phyloP scores from a whole-genome alignment of 78 protist genomes.

The Dictyostelium firmibasis region DNA sequence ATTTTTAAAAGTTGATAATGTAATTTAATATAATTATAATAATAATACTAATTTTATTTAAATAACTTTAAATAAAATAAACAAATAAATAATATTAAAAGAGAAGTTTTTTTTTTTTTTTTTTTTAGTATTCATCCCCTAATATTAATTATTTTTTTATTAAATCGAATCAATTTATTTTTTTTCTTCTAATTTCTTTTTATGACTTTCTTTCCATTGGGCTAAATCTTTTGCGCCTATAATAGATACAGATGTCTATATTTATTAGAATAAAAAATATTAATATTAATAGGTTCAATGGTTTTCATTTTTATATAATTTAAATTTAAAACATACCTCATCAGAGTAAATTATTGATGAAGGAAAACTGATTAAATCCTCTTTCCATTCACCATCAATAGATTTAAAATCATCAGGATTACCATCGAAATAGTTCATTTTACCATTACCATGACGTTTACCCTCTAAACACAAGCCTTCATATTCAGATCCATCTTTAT shows the following conservation, averaged over 20 bases:
- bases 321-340: background rate
- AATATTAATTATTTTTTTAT: too few relatives aligned
- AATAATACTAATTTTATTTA: background rate
- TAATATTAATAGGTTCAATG: too few relatives aligned
- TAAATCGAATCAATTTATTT: too few relatives aligned
- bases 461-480: constrained; percentile 22
- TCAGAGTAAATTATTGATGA: background rate
- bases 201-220: background rate
- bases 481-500: background rate
- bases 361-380: background rate
- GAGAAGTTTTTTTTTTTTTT: too few relatives aligned
- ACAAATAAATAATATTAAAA: background rate
- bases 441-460: constrained; percentile 11
- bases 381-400: constrained; percentile 25
- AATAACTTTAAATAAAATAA: background rate
- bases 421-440: background rate
- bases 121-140: too few relatives aligned
- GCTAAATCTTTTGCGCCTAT: background rate
- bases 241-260: too few relatives aligned
- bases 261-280: too few relatives aligned
- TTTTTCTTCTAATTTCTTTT: background rate
- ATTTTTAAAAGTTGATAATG: constrained; percentile 11
- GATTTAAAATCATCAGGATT: background rate
- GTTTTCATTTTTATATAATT: too few relatives aligned
- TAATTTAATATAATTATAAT: background rate